phyloP scores from a whole-genome alignment of 805 yeast genomes.

The Isabelozyma heimii region DNA sequence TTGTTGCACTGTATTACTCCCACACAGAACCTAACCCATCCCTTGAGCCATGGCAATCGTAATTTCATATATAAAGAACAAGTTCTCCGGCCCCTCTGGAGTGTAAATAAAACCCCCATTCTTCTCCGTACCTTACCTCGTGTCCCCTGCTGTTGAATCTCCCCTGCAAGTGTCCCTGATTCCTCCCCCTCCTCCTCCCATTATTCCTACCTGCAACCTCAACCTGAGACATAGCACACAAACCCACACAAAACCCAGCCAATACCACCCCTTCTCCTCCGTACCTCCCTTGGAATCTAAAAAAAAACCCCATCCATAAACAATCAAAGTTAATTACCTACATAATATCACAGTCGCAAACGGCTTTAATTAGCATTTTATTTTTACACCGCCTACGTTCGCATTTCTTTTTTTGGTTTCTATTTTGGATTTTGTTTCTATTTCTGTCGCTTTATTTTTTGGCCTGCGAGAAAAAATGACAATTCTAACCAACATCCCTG shows the following conservation, averaged over 20 bases:
- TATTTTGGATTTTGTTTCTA: background rate
- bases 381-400: background rate
- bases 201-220: no score
- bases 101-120: background rate
- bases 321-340: background rate
- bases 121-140: no score
- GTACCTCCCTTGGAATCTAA: background rate
- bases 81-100: background rate
- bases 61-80: background rate
- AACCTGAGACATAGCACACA: no score
- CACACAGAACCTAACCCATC: background rate
- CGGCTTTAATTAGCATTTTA: background rate
- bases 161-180: no score
- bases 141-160: no score
- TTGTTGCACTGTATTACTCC: background rate
- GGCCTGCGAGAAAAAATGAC: background rate
- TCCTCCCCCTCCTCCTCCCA: no score
- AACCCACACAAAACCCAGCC: no score
- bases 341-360: background rate
- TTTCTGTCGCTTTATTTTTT: background rate
- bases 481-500: background rate
- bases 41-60: background rate
- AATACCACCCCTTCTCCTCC: no score
- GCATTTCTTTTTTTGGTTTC: background rate
- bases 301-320: background rate